A percentile compares a stretch with the other conserved stretches of the same genome.
phyloP scores from a whole-genome alignment of 2,329 filamentous ascomycete species.

The Ophiostoma himal-ulmi region DNA sequence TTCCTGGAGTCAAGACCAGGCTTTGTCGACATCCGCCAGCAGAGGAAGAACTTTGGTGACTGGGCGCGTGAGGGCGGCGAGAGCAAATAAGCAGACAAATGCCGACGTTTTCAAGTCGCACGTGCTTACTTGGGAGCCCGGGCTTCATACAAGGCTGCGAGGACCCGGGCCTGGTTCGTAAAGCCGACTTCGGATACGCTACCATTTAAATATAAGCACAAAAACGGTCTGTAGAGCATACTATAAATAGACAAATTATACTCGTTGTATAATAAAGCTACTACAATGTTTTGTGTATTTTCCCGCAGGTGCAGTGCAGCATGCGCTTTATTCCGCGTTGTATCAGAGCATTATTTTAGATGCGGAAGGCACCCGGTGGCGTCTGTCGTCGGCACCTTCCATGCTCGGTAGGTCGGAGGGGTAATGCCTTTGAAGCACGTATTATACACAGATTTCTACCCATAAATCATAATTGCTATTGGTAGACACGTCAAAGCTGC shows the following conservation, averaged over 20 bases:
- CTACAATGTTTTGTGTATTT: not conserved
- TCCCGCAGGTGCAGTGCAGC: not conserved
- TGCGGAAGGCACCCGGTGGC: not conserved
- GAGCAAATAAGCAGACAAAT: conserved; percentile 13
- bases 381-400: not conserved
- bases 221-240: not conserved
- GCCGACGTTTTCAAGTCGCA: not conserved
- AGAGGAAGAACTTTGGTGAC: conserved; percentile 70
- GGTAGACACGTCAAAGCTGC: not conserved
- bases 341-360: not conserved
- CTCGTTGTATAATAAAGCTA: too few species aligned
- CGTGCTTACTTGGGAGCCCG: not conserved
- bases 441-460: not conserved
- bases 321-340: not conserved
- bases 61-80: conserved; percentile 52
- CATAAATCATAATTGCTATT: not conserved
- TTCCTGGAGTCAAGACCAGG: conserved; percentile 72
- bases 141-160: not conserved
- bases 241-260: not conserved
- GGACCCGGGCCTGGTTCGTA: not conserved
- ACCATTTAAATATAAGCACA: not conserved
- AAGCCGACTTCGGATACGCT: not conserved
- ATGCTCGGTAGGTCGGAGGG: not conserved
- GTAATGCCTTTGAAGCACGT: not conserved
- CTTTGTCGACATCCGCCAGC: conserved; percentile 81